phyloP scores from a whole-genome alignment of 257 asterid genomes.

The Catharanthus roseus region DNA sequence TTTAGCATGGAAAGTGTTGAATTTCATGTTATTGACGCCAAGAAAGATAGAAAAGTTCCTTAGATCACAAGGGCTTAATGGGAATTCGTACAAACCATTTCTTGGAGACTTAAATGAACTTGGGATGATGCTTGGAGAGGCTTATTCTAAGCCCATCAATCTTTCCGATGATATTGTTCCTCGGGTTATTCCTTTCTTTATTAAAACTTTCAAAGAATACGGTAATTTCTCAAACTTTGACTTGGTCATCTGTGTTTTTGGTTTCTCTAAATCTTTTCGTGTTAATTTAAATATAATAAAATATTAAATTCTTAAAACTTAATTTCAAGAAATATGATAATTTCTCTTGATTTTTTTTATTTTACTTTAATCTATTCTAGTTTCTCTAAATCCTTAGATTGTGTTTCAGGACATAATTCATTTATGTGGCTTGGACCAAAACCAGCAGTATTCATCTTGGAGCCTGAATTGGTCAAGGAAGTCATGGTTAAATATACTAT shows the following conservation, averaged over 20 bases:
- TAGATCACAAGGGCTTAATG: slow-evolving; percentile 13
- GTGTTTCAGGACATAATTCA: slow-evolving; percentile 16
- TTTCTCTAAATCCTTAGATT: no score
- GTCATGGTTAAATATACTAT: slow-evolving; percentile 8
- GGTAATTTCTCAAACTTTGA: no score
- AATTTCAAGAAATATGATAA: no score
- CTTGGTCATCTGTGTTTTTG: no score
- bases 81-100: slow-evolving; percentile 34
- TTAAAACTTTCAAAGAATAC: neutral
- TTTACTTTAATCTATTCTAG: no score
- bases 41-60: slow-evolving; percentile 4
- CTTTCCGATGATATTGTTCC: slow-evolving; percentile 4
- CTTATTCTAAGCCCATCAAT: slow-evolving; percentile 8
- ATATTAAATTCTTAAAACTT: no score
- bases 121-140: slow-evolving; percentile 7
- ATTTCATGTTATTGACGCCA: slow-evolving; percentile 5
- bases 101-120: slow-evolving; percentile 38
- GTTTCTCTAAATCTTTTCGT: no score
- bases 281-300: no score
- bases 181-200: neutral
- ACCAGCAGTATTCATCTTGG: slow-evolving; percentile 19
- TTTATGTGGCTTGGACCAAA: slow-evolving; percentile 23
- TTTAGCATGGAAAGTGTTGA: slow-evolving; percentile 10
- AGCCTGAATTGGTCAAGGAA: slow-evolving; percentile 24
- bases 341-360: no score